These are phyloP conservation scores for Raffaelea albimanens DNA, from an alignment of 2,329 filamentous ascomycete genomes.

Conservation along the genomic window DNA sequence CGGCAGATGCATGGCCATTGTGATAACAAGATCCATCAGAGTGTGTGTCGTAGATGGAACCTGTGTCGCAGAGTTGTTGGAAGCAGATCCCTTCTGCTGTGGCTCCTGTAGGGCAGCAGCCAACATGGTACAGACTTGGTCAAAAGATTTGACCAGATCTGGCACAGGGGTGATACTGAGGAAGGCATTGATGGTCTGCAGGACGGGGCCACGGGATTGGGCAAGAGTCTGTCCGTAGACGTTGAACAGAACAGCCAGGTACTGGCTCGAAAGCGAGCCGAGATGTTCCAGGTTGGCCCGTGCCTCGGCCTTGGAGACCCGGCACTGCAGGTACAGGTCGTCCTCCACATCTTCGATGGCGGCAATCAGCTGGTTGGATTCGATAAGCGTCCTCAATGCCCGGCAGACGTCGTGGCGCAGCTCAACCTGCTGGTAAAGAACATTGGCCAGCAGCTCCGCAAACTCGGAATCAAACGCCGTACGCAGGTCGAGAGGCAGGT, in stretches of 20 bases:
- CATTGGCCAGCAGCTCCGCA: conserved; percentile 81
- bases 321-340: conserved; percentile 65
- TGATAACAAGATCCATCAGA: conserved; percentile 92
- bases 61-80: too few relatives aligned
- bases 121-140: conserved; percentile 76
- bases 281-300: conserved; percentile 75
- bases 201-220: conserved; percentile 79
- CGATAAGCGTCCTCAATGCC: conserved; percentile 75
- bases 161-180: conserved; percentile 72
- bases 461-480: conserved; percentile 78
- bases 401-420: conserved; percentile 81
- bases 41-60: conserved; percentile 93
- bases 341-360: conserved; percentile 60
- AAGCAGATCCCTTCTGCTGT: conserved; percentile 31
- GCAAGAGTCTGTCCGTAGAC: conserved; percentile 95
- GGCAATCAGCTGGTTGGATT: conserved; percentile 79
- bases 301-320: conserved; percentile 66
- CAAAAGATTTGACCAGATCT: conserved; percentile 82
- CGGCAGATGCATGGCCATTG: conserved; percentile 88
- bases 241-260: conserved; percentile 96
- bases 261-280: conserved; percentile 69
- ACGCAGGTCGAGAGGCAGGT: conserved; percentile 71
- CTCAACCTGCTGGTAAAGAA: conserved; percentile 86
- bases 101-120: conserved; percentile 55
- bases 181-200: conserved; percentile 92